Percentiles rank a stretch among this genome's conserved stretches.
Conservation (phyloP, 331 rosid species). For the Rosa hybrid region DNA sequence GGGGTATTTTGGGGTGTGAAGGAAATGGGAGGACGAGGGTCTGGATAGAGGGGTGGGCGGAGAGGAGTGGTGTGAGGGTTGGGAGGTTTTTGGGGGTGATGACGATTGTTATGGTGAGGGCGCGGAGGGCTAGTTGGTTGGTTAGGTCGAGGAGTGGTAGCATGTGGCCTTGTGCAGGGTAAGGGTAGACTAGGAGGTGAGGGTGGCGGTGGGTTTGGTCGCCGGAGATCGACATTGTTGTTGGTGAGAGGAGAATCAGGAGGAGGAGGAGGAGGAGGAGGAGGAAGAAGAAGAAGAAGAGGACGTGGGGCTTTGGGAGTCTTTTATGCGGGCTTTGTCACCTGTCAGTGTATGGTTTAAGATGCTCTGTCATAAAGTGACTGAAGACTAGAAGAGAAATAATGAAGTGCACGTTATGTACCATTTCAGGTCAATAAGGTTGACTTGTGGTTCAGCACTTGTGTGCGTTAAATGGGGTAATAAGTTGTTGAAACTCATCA, state of each 20-base stretch:
- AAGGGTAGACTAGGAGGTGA: conserved; percentile 56
- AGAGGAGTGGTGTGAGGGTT: conserved; percentile 35
- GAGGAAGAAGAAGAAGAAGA: neutral
- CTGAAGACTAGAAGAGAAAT: too few relatives aligned
- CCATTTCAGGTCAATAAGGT: too few relatives aligned
- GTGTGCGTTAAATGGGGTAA: too few relatives aligned
- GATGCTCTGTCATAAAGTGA: too few relatives aligned
- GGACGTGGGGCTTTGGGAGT: too few relatives aligned
- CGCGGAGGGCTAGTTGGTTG: conserved; percentile 39
- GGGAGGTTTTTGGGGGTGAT: conserved; percentile 66
- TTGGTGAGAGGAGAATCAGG: neutral
- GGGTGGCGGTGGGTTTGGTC: neutral
- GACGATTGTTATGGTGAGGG: conserved; percentile 44
- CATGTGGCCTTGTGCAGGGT: conserved; percentile 75
- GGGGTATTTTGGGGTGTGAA: conserved; percentile 46
- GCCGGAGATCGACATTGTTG: conserved; percentile 8
- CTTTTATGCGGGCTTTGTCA: too few relatives aligned
- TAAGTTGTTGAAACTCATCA: too few relatives aligned
- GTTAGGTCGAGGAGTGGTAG: conserved; percentile 50
- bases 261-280: neutral
- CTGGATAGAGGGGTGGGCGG: conserved; percentile 45
- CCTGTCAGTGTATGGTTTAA: too few relatives aligned
- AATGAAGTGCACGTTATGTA: too few relatives aligned
- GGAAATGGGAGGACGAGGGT: conserved; percentile 61
- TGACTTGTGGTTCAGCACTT: too few relatives aligned